Percentiles rank a stretch among this genome's conserved stretches.
These are phyloP conservation scores for Hippophae rhamnoides DNA, from an alignment of 306 rosid genomes.

Conservation along the genomic window DNA sequence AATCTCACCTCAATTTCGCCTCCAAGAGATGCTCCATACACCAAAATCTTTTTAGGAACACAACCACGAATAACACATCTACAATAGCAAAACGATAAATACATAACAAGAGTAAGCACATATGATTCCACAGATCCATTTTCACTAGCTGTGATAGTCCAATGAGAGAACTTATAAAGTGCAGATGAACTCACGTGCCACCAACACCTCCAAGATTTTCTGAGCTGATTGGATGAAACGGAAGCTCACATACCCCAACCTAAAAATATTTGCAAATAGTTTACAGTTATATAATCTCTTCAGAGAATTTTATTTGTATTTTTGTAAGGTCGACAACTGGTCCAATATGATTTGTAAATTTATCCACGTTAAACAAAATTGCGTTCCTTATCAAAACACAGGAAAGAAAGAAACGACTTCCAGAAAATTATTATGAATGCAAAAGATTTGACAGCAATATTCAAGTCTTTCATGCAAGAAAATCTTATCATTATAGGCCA, in stretches of 20 bases:
- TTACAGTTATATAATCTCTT: constrained; percentile 3
- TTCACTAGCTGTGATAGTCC: not conserved
- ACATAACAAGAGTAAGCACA: constrained; percentile 15
- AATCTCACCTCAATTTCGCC: constrained; percentile 73
- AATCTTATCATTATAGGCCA: too few relatives aligned
- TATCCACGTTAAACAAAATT: too few relatives aligned
- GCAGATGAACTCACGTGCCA: constrained; percentile 68
- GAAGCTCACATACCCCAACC: constrained; percentile 97
- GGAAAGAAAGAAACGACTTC: too few relatives aligned
- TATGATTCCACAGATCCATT: not conserved
- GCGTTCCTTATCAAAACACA: too few relatives aligned
- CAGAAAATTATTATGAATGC: too few relatives aligned
- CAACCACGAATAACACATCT: constrained; percentile 98
- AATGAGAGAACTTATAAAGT: constrained; percentile 1
- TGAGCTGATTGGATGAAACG: constrained; percentile 79
- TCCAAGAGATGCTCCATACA: constrained; percentile 78
- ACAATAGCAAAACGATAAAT: constrained; percentile 21
- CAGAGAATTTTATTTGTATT: not conserved
- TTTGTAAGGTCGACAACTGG: too few relatives aligned
- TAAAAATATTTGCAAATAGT: constrained; percentile 14
- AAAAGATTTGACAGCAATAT: too few relatives aligned
- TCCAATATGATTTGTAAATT: too few relatives aligned
- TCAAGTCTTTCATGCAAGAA: too few relatives aligned
- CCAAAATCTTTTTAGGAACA: constrained; percentile 98
- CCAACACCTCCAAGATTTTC: constrained; percentile 89